A percentile compares a stretch with the other conserved stretches of the same genome.
Conservation (phyloP, 345 rosid species). For the Lepidium africanum region DNA sequence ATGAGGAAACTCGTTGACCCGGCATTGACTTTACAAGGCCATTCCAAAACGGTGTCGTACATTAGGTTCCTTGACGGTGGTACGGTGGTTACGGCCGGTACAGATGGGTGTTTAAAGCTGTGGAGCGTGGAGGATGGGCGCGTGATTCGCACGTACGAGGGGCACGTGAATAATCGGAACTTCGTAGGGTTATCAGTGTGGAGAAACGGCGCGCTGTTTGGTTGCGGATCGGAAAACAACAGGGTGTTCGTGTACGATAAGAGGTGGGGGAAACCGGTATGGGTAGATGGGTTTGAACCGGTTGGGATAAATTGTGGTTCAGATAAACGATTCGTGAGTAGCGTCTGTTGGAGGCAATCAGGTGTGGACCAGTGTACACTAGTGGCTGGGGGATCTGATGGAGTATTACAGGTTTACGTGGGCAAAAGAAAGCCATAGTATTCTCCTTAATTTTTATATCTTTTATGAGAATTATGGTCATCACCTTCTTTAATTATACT, state of each 20-base stretch:
- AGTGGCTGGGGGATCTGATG: constrained; percentile 85
- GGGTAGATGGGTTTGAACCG: constrained; percentile 59
- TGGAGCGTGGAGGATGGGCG: constrained; percentile 40
- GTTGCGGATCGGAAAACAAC: constrained; percentile 85
- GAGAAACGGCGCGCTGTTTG: constrained; percentile 63
- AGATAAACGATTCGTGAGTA: constrained; percentile 53
- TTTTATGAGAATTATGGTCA: not conserved
- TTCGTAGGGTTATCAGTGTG: constrained; percentile 85
- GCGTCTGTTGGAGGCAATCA: constrained; percentile 81
- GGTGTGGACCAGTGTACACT: constrained; percentile 55
- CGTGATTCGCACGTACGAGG: constrained; percentile 53
- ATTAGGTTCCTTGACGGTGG: constrained; percentile 40
- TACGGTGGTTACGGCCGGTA: constrained; percentile 48
- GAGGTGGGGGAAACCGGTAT: constrained; percentile 77
- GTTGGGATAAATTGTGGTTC: constrained; percentile 8
- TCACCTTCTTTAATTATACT: not conserved
- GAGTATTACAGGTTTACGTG: constrained; percentile 53
- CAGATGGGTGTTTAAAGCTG: constrained; percentile 68
- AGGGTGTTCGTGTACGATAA: constrained; percentile 71
- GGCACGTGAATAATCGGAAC: constrained; percentile 64
- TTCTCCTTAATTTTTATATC: constrained; percentile 1
- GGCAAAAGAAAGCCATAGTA: constrained; percentile 47
- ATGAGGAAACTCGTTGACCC: constrained; percentile 50
- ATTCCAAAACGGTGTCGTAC: constrained; percentile 64
- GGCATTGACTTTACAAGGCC: constrained; percentile 43